Conservation (phyloP, 495 filamentous ascomycete genomes). For the Hyaloscypha hepaticicola region DNA sequence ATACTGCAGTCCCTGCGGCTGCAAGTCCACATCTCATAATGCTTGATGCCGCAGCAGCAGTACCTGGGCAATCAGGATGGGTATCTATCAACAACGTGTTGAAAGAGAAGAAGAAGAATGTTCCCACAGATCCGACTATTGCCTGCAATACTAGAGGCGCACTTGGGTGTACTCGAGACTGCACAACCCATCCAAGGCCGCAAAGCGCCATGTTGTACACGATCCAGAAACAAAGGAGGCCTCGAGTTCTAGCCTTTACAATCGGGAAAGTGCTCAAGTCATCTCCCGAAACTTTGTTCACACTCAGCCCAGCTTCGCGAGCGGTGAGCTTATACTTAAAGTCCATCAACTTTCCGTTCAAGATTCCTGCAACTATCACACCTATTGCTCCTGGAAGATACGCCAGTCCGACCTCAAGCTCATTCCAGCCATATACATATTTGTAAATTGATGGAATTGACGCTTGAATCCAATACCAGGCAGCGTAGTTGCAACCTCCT, state of each 20-base stretch:
- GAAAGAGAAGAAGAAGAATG: too few species aligned
- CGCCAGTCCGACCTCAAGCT: conserved; percentile 39
- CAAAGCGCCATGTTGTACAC: too few species aligned
- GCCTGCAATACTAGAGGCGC: too few species aligned
- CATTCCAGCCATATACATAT: conserved; percentile 58
- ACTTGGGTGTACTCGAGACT: too few species aligned
- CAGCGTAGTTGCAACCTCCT: neutral
- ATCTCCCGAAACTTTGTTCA: conserved; percentile 16
- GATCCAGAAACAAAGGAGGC: too few species aligned
- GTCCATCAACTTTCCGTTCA: conserved; percentile 28
- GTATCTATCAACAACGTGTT: too few species aligned
- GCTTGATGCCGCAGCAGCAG: too few species aligned
- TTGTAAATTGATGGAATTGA: conserved; percentile 37
- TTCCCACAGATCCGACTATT: too few species aligned
- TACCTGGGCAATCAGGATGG: too few species aligned
- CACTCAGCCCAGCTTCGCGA: conserved; percentile 4
- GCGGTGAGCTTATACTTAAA: conserved; percentile 31
- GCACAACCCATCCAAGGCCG: too few species aligned
- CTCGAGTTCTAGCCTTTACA: conserved; percentile 33
- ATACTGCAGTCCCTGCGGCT: too few species aligned
- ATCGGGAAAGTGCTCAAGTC: conserved; percentile 21
- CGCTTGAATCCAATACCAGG: conserved; percentile 7
- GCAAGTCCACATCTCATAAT: too few species aligned
- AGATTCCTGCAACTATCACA: conserved; percentile 25
- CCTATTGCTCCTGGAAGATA: conserved; percentile 37